Evolutionary conservation across 208 protist species (phyloP).

Genomic region (Trichomonas vaginalis): DNA sequence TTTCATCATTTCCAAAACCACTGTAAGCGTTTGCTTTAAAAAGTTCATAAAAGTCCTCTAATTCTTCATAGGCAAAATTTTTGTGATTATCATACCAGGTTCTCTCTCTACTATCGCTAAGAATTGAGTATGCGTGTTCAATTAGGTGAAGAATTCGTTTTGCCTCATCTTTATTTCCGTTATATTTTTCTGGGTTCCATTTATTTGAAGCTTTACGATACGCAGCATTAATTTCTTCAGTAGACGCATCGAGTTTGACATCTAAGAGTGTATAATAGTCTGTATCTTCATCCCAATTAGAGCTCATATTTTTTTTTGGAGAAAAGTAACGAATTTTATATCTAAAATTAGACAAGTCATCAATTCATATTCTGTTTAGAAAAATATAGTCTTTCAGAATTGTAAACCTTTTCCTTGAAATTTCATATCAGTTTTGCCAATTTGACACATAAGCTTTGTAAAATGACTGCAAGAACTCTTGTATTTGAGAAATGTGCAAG

Average conservation of each 20-base stretch:
- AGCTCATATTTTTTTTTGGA: too few species aligned
- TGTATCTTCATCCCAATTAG: background rate
- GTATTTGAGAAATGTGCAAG: too few species aligned
- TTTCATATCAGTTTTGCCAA: too few species aligned
- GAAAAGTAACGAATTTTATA: too few species aligned
- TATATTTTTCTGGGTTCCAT: background rate
- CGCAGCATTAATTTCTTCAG: background rate
- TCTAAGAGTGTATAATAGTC: constrained; percentile 9
- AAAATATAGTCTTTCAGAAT: too few species aligned
- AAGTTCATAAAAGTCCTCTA: background rate
- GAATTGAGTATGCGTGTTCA: background rate
- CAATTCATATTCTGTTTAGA: too few species aligned
- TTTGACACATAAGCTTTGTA: too few species aligned
- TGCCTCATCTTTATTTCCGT: background rate
- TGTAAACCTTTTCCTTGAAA: too few species aligned
- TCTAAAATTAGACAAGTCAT: too few species aligned
- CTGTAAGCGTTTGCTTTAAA: background rate
- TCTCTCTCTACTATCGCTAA: background rate
- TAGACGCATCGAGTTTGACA: background rate
- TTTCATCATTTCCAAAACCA: background rate
- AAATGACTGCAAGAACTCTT: too few species aligned
- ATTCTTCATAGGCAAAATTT: background rate
- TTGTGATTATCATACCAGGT: background rate
- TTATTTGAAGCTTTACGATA: background rate
- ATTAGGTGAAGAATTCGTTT: background rate